phyloP scores from a whole-genome alignment of 306 rosid genomes.

The Morella rubra region DNA sequence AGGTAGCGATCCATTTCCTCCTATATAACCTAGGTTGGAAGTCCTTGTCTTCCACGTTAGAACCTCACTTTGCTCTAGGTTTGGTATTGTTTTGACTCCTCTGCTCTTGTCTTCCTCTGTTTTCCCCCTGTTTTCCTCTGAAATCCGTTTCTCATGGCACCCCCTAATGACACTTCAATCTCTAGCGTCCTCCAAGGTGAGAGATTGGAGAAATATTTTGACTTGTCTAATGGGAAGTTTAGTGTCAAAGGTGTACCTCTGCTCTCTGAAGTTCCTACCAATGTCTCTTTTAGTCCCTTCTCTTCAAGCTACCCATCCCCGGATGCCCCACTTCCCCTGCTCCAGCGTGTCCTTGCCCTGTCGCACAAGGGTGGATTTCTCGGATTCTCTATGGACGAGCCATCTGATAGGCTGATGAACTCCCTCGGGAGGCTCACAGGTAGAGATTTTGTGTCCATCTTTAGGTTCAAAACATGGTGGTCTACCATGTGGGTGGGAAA shows the following conservation, averaged over 20 bases:
- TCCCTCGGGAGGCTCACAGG: conserved; percentile 57
- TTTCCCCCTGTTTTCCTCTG: conserved; percentile 3
- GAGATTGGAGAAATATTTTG: conserved; percentile 33
- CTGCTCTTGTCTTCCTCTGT: not conserved
- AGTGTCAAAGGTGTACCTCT: conserved; percentile 51
- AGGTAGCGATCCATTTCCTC: not conserved
- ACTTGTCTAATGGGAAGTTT: conserved; percentile 51
- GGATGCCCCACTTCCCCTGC: conserved; percentile 53
- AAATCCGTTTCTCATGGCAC: conserved; percentile 51
- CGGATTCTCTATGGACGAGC: conserved; percentile 47
- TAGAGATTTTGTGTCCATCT: conserved; percentile 64
- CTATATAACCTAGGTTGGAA: not conserved
- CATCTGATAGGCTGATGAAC: conserved; percentile 59
- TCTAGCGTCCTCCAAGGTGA: conserved; percentile 8
- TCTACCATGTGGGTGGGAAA: conserved; percentile 87
- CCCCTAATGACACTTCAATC: conserved; percentile 48
- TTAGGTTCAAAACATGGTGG: conserved; percentile 98
- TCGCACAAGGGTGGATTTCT: conserved; percentile 80
- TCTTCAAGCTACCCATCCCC: conserved; percentile 40
- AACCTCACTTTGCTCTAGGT: not conserved
- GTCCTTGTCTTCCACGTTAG: conserved; percentile 1
- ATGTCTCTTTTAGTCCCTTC: conserved; percentile 63
- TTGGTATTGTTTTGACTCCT: conserved; percentile 1
- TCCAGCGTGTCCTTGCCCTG: conserved; percentile 43
- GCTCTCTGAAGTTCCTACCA: conserved; percentile 60